Percentiles rank a stretch among this genome's conserved stretches.
These are phyloP conservation scores for Somion occarium DNA, from an alignment of 1,284 basidiomycete species.

Conservation along the genomic window DNA sequence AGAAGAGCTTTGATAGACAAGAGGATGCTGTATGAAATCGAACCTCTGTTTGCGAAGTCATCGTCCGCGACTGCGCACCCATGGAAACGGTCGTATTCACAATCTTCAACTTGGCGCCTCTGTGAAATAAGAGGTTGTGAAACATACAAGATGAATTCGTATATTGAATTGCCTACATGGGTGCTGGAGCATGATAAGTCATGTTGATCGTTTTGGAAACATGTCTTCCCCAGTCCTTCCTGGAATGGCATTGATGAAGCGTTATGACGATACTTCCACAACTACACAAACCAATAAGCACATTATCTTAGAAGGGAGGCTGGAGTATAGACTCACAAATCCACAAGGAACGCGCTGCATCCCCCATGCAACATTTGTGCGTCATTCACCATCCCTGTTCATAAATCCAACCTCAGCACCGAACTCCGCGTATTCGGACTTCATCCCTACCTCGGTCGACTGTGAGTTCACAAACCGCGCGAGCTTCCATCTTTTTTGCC, in stretches of 20 bases:
- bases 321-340: slow-evolving; percentile 35
- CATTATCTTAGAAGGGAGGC: neutral
- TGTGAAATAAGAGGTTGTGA: slow-evolving; percentile 3
- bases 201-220: slow-evolving; percentile 44
- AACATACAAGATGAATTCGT: neutral
- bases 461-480: slow-evolving; percentile 16
- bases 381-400: slow-evolving; percentile 38
- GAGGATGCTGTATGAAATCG: neutral
- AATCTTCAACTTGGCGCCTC: slow-evolving; percentile 10
- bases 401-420: neutral
- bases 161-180: slow-evolving; percentile 5
- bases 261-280: slow-evolving; percentile 3
- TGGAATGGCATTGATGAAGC: neutral
- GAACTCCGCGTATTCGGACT: neutral
- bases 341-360: slow-evolving; percentile 46
- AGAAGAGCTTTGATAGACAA: no score
- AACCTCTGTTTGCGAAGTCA: slow-evolving; percentile 14
- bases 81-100: slow-evolving; percentile 12
- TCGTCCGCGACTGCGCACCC: slow-evolving; percentile 10
- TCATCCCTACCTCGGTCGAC: slow-evolving; percentile 13
- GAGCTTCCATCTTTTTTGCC: slow-evolving; percentile 14
- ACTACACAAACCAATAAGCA: neutral
- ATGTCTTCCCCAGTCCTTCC: slow-evolving; percentile 16
- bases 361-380: slow-evolving; percentile 45
- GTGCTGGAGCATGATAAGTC: slow-evolving; percentile 46